Base-by-base conservation (phyloP, 179 eudicot species). In the Heliamphora pulchella region DNA sequence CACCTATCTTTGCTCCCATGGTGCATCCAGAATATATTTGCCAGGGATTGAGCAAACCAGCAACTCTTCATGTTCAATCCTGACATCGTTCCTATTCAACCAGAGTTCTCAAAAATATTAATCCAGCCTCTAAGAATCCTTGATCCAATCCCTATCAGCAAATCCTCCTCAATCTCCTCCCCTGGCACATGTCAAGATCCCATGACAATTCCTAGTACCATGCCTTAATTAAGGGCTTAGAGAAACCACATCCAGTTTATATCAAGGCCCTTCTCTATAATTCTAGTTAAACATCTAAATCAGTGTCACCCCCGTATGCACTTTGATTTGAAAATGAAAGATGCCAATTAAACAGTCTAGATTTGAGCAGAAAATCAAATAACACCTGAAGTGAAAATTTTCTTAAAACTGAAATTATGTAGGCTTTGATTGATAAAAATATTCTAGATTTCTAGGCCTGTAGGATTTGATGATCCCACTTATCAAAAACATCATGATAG, bases 351-450 rank as follows among this genome's bases (percentile, higher is more conserved):
- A 53, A 70, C 53, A 3, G 3, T 70, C 2, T 70, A 70, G 31
- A 46, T 6, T 70, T 70, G 39, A 17, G 74, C 18, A 70, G 22
- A 46, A 10, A 46, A 70, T n/a, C 51, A 70, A 46, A 70, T 70
- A 1, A 47, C 54, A 70, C 48, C 31, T 48, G 4, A 5, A n/a
- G 14, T 2, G n/a, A 48, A 14, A 39, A 69, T 46, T n/a, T 48
- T 47, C 9, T 71, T 18, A 71, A 72, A 72, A n/a, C 59, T 72
- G 51, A 50, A 44, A 51, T 72, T 72, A 22, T 72, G 75, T 44
- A 20, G 59, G 8, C 58, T 51, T 51, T 3, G 44, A 20, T 9
- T 2, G 20, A 59, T 59, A 20, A 50, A 50, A 53, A 72, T 72
- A 72, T 22, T 50, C 31, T 72, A 72, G 43, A n/a, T 8, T 17